Evolutionary conservation across 2,329 filamentous ascomycete species (phyloP).

Genomic region (Escovopsis sp.): DNA sequence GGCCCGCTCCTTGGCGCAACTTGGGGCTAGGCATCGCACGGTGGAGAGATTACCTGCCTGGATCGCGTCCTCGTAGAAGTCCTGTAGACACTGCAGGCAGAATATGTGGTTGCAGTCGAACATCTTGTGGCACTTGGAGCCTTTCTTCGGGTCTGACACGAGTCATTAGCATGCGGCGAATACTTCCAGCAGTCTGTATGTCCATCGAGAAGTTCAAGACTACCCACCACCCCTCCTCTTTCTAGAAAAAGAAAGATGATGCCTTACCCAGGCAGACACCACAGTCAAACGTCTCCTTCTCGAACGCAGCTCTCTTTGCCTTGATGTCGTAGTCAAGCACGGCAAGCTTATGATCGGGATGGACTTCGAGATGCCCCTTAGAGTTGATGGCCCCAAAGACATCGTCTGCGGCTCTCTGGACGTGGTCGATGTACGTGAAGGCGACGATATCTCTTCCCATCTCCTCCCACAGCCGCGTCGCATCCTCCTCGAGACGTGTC

Average conservation of each 20-base stretch:
- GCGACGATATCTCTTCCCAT: constrained; percentile 42
- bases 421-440: constrained; percentile 48
- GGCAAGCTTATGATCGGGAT: constrained; percentile 46
- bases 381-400: constrained; percentile 41
- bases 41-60: constrained; percentile 65
- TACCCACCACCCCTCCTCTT: too few species aligned
- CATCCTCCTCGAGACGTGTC: constrained; percentile 34
- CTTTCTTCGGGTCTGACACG: constrained; percentile 68
- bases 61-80: constrained; percentile 83
- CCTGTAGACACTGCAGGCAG: constrained; percentile 70
- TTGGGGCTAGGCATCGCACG: constrained; percentile 66
- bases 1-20: constrained; percentile 53
- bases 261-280: constrained; percentile 58
- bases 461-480: constrained; percentile 43
- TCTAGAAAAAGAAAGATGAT: too few species aligned
- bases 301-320: constrained; percentile 59
- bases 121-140: constrained; percentile 64
- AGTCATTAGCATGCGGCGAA: constrained; percentile 4
- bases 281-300: constrained; percentile 74
- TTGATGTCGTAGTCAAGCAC: constrained; percentile 67
- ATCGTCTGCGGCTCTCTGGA: constrained; percentile 42
- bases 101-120: constrained; percentile 81
- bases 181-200: background rate
- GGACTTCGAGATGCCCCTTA: constrained; percentile 34
- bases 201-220: too few species aligned